Conservation (phyloP, 192 early-diverging fungal genomes). For the Helicostylum pulchrum region DNA sequence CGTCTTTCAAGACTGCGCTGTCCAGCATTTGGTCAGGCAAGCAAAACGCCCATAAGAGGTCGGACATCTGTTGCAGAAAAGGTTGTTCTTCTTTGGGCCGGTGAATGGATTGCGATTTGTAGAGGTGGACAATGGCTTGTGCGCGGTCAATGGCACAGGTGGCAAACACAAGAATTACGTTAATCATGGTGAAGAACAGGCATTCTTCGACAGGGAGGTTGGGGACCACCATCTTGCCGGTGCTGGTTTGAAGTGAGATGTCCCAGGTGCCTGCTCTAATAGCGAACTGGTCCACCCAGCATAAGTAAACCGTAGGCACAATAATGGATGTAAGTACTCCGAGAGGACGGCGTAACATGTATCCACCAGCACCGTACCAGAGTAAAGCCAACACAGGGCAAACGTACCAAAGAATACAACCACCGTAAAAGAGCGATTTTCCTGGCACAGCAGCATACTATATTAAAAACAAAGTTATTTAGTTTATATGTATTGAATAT, state of each 20-base stretch:
- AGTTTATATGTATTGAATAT: neutral
- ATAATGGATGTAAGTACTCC: slow-evolving; percentile 20
- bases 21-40: slow-evolving; percentile 20
- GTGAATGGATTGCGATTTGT: slow-evolving; percentile 8
- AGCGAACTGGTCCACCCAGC: slow-evolving; percentile 44
- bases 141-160: slow-evolving; percentile 32
- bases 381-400: slow-evolving; percentile 46
- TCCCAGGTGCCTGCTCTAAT: slow-evolving; percentile 45
- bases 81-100: neutral
- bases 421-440: slow-evolving; percentile 42
- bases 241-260: slow-evolving; percentile 39
- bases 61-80: neutral
- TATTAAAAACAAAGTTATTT: slow-evolving; percentile 1
- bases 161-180: slow-evolving; percentile 37
- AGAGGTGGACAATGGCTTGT: slow-evolving; percentile 24
- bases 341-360: slow-evolving; percentile 36
- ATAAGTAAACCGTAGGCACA: slow-evolving; percentile 45
- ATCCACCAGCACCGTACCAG: slow-evolving; percentile 47
- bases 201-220: slow-evolving; percentile 52
- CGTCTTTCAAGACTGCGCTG: slow-evolving; percentile 13
- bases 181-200: slow-evolving; percentile 48
- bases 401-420: slow-evolving; percentile 44
- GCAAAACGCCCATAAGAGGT: slow-evolving; percentile 22
- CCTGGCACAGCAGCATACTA: slow-evolving; percentile 31
- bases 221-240: slow-evolving; percentile 36